Base-by-base conservation (phyloP, 2,329 filamentous ascomycete genomes). In the Ophiostoma sp. region DNA sequence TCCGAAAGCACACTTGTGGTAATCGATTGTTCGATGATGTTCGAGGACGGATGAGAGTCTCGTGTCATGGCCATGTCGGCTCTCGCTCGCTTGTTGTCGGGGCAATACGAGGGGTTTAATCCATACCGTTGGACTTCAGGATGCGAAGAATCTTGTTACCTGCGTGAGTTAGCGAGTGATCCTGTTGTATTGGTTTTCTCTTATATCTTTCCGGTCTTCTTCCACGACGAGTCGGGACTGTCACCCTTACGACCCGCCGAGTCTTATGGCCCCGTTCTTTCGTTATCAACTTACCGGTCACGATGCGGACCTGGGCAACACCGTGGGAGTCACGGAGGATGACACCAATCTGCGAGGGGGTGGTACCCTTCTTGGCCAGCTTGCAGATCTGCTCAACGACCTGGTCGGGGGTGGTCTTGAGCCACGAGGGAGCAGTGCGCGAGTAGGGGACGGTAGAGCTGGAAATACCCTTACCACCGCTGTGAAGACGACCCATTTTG, bases 131-230 rank as follows among this genome's bases (percentile, higher is more conserved):
- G 77, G 90, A 90, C 89, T 97, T 98, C 77, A 99, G 88, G 85
- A 99, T 98, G 83, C 95, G 91, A 79, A 99, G 92, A 81, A 99
- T 97, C 88, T 97, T 96, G 92, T 99, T 99, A 85, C 95, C 49
- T 52, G 8, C 7, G 16, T 5, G 8, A 18, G 27, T 66, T 18
- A 73, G 74, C 27, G 27, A 27, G 27, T 27, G 27, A 27, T 27
- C 27, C 27, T 27, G 27, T 27, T 27, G 27, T 27, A 27, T 27
- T 27, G 27, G 27, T 27, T 27, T 27, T 27, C 27, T 27, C 27
- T 27, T 27, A 27, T 27, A 27, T 27, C 27, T 27, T 27, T 27
- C 27, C 27, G 27, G 27, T 27, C 27, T 27, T 27, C 27, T 27
- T 27, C 27, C 27, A 27, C 27, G 27, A 27, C 27, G 27, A 27